Evolutionary conservation across 2,329 filamentous ascomycete species (phyloP).

Genomic region (Calonectria hongkongensis): DNA sequence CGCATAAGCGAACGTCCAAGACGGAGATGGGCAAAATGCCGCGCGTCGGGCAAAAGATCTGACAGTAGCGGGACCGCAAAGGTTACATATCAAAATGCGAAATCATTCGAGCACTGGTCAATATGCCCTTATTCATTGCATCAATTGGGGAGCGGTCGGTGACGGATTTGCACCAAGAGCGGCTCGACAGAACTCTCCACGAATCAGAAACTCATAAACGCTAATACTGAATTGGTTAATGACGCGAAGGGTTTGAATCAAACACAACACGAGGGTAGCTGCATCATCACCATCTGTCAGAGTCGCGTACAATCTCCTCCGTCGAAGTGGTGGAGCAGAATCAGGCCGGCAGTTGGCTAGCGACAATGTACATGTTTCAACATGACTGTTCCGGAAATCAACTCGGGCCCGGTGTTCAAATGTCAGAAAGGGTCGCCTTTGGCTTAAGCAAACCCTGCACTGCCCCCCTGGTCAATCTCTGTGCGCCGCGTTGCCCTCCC

Average conservation of each 20-base stretch:
- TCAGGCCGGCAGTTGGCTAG: conserved; percentile 52
- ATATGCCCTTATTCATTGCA: neutral
- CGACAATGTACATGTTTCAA: conserved; percentile 48
- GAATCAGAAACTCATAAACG: conserved; percentile 19
- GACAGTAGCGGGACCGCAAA: conserved; percentile 33
- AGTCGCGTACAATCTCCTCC: conserved; percentile 45
- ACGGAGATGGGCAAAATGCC: conserved; percentile 32
- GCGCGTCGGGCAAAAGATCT: conserved; percentile 35
- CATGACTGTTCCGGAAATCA: conserved; percentile 46
- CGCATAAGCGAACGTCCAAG: conserved; percentile 11
- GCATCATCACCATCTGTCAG: conserved; percentile 42
- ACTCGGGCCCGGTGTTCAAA: conserved; percentile 42
- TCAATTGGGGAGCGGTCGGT: conserved; percentile 13
- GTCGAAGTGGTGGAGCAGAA: conserved; percentile 44
- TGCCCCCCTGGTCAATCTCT: conserved; percentile 48
- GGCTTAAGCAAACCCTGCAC: conserved; percentile 45
- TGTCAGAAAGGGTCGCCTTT: conserved; percentile 37
- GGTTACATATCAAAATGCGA: conserved; percentile 29
- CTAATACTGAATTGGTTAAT: conserved; percentile 24
- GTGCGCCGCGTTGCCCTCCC: conserved; percentile 47
- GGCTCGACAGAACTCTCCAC: conserved; percentile 21
- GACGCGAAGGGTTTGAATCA: conserved; percentile 20
- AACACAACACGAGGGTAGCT: conserved; percentile 23
- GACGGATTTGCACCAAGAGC: conserved; percentile 13
- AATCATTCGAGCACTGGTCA: conserved; percentile 33